A percentile compares a stretch with the other conserved stretches of the same genome.
These are phyloP conservation scores for Haematococcus sp. DNA, from an alignment of 139 green algal species.

Conservation along the genomic window DNA sequence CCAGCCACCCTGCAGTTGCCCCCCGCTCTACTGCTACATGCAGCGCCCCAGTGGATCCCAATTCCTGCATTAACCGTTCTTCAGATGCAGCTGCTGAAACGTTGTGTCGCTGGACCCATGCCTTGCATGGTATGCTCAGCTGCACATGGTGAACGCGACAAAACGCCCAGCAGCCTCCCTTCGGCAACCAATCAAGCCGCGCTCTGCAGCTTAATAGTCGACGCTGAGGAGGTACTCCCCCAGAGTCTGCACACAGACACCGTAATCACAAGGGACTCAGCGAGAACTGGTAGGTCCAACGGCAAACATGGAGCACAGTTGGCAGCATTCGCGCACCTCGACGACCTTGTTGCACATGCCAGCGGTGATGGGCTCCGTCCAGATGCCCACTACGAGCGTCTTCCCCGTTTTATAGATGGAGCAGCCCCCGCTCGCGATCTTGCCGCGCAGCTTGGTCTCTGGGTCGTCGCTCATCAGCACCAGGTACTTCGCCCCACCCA, in stretches of 20 bases:
- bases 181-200: no score
- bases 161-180: no score
- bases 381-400: constrained; percentile 14
- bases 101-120: no score
- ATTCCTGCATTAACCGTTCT: no score
- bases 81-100: no score
- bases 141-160: no score
- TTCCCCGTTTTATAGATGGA: constrained; percentile 8
- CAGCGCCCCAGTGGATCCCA: no score
- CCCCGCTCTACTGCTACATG: no score
- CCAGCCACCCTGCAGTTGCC: no score
- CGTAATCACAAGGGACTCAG: background rate
- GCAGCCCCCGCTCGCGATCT: constrained; percentile 9
- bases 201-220: background rate
- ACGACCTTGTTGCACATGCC: constrained; percentile 9
- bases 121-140: no score
- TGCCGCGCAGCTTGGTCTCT: constrained; percentile 20
- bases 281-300: background rate
- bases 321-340: background rate
- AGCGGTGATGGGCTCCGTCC: constrained; percentile 13
- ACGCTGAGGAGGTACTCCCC: constrained; percentile 8
- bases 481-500: constrained; percentile 15
- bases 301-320: background rate
- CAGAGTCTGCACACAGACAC: background rate
- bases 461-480: constrained; percentile 14